phyloP scores from a whole-genome alignment of 1,284 basidiomycete genomes.

The Trametes pubescens region DNA sequence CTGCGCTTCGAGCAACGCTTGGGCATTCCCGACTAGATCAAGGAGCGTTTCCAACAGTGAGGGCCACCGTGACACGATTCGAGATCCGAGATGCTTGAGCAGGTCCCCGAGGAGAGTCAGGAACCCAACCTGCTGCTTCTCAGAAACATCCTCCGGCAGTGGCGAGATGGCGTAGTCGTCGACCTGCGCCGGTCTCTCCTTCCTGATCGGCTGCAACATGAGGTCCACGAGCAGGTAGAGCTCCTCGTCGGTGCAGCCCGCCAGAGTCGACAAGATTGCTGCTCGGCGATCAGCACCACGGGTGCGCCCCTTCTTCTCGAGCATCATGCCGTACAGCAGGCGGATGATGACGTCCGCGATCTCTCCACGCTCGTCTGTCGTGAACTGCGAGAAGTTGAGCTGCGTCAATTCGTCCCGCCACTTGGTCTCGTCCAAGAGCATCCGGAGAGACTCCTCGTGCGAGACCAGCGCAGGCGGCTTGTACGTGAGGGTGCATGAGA shows the following conservation, averaged over 20 bases:
- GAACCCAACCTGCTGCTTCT: conserved; percentile 86
- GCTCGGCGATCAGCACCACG: conserved; percentile 79
- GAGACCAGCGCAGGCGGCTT: conserved; percentile 74
- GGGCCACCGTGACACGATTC: conserved; percentile 76
- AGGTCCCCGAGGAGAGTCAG: conserved; percentile 87
- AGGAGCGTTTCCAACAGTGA: conserved; percentile 74
- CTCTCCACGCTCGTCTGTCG: conserved; percentile 68
- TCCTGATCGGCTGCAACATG: conserved; percentile 86
- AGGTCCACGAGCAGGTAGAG: conserved; percentile 84
- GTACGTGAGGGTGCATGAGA: conserved; percentile 88
- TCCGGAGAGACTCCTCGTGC: conserved; percentile 74
- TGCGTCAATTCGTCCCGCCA: conserved; percentile 90
- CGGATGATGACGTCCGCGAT: conserved; percentile 82
- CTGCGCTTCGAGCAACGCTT: conserved; percentile 54
- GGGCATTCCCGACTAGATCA: conserved; percentile 71
- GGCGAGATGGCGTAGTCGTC: conserved; percentile 36
- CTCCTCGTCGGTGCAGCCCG: conserved; percentile 78
- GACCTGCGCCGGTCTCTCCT: conserved; percentile 36
- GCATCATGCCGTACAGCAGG: conserved; percentile 90
- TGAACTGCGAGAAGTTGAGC: conserved; percentile 74
- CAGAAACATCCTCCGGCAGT: conserved; percentile 49
- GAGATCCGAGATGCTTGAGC: conserved; percentile 80
- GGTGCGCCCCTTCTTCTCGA: conserved; percentile 79
- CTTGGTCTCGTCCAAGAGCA: conserved; percentile 84
- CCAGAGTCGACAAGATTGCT: conserved; percentile 81